phyloP scores from a whole-genome alignment of 768 basidiomycete genomes.

The Agaricus subrufescens region DNA sequence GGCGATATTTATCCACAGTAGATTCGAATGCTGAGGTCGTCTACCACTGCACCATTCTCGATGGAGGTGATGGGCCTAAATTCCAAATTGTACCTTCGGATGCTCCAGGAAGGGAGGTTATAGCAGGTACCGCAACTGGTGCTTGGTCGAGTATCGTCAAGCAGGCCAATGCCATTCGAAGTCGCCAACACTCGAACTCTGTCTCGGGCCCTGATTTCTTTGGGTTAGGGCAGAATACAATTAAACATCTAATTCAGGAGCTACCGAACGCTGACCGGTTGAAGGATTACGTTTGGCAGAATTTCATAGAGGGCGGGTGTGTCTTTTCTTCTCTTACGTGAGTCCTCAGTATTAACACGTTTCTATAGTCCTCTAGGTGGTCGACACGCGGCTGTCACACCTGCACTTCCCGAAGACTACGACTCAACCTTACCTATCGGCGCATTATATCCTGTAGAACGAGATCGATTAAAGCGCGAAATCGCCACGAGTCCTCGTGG shows the following conservation, averaged over 20 bases:
- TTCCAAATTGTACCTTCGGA: slow-evolving; percentile 81
- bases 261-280: slow-evolving; percentile 67
- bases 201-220: slow-evolving; percentile 90
- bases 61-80: slow-evolving; percentile 81
- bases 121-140: slow-evolving; percentile 84
- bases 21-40: slow-evolving; percentile 64
- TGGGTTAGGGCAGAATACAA: slow-evolving; percentile 81
- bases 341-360: background rate
- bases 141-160: slow-evolving; percentile 84
- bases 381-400: slow-evolving; percentile 77
- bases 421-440: slow-evolving; percentile 45
- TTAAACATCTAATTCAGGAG: slow-evolving; percentile 89
- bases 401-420: slow-evolving; percentile 74
- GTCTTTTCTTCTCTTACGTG: slow-evolving; percentile 24
- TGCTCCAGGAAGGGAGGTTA: slow-evolving; percentile 63
- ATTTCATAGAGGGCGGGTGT: slow-evolving; percentile 82
- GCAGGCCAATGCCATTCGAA: slow-evolving; percentile 75
- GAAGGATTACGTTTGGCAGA: slow-evolving; percentile 83
- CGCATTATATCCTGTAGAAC: slow-evolving; percentile 35
- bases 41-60: slow-evolving; percentile 80
- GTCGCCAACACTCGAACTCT: slow-evolving; percentile 80
- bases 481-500: slow-evolving; percentile 25
- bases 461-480: slow-evolving; percentile 28
- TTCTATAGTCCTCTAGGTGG: slow-evolving; percentile 64
- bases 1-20: slow-evolving; percentile 75